Base-by-base conservation (phyloP, 768 basidiomycete genomes). In the Dacryopinax spathularia region DNA sequence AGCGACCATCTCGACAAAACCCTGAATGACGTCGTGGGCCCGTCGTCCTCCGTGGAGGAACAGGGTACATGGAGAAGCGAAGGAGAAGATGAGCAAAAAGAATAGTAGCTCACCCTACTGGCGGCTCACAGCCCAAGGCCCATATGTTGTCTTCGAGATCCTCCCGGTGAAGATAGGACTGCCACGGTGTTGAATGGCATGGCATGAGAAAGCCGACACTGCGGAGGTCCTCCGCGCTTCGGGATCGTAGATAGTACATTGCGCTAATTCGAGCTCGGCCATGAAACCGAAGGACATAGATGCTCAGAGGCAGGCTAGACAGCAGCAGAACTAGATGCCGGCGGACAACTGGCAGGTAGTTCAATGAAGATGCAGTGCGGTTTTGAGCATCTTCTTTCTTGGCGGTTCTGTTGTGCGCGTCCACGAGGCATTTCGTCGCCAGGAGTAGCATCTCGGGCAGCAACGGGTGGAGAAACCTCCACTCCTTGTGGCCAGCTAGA, bases 121-220 rank as follows among this genome's bases (percentile, higher is more conserved):
- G 95, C 1, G 96, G 96, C 70, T 97, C 95, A 70, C 96, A 99
- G 4, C 89, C 87, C 25, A 99, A 72, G 22, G 88, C 83, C 92
- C 94, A 98, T 69, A 87, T 76, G 61, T 76, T 74, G 13, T 76
- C 71, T 22, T 81, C 82, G 9, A 91, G 78, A 60, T 87, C 80
- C 27, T 77, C 75, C 20, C 83, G 78, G 72, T 98, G 96, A 7
- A 98, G 72, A 73, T 92, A 87, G 1, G 91, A 84, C 70, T 91
- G 88, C 76, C 89, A 92, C 4, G 95, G 95, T 0, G 89, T 91
- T 22, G 94, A 96, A 75, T 99, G 95, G 67, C 96, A 99, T 10
- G 96, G 95, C 89, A 92, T 94, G 22, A 97, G 74, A 69, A 91
- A 85, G 0, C 89, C 91, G 22, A 95, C 75, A 20, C 80, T 77